These are phyloP conservation scores for Aspergillus fijiensis DNA, from an alignment of 2,329 filamentous ascomycete genomes.

Conservation along the genomic window DNA sequence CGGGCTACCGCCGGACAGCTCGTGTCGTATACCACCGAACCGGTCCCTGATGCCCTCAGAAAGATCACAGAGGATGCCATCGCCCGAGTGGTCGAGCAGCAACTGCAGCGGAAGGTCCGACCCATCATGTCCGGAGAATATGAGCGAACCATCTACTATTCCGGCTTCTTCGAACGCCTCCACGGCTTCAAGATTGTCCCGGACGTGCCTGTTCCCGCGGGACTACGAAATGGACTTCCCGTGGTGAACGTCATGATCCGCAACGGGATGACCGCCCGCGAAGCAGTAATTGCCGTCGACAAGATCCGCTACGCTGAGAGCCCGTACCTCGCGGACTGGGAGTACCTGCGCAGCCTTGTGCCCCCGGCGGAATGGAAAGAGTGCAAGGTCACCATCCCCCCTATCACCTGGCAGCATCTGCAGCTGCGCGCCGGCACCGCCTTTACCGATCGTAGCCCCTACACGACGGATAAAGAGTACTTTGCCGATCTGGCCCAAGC, in stretches of 20 bases:
- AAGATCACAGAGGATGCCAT: conserved; percentile 16
- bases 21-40: not conserved
- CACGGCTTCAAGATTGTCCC: conserved; percentile 17
- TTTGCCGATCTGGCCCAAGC: conserved; percentile 60
- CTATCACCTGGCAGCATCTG: conserved; percentile 63
- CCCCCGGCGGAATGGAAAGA: conserved; percentile 58
- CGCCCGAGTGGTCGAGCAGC: conserved; percentile 18
- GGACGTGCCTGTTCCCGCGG: conserved; percentile 6
- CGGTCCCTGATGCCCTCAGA: conserved; percentile 5
- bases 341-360: conserved; percentile 49
- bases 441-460: conserved; percentile 50
- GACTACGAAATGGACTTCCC: conserved; percentile 3
- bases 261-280: not conserved
- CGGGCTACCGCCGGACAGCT: conserved; percentile 9
- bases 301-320: conserved; percentile 1
- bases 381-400: conserved; percentile 61
- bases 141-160: conserved; percentile 24
- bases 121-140: conserved; percentile 26
- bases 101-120: conserved; percentile 20
- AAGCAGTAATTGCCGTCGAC: conserved; percentile 5
- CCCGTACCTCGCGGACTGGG: conserved; percentile 51
- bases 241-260: not conserved
- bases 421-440: conserved; percentile 52
- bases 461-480: conserved; percentile 55
- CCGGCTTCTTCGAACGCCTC: conserved; percentile 25